Evolutionary conservation across 1,284 basidiomycete species (phyloP).

Genomic region (Leucoagaricus sp.): DNA sequence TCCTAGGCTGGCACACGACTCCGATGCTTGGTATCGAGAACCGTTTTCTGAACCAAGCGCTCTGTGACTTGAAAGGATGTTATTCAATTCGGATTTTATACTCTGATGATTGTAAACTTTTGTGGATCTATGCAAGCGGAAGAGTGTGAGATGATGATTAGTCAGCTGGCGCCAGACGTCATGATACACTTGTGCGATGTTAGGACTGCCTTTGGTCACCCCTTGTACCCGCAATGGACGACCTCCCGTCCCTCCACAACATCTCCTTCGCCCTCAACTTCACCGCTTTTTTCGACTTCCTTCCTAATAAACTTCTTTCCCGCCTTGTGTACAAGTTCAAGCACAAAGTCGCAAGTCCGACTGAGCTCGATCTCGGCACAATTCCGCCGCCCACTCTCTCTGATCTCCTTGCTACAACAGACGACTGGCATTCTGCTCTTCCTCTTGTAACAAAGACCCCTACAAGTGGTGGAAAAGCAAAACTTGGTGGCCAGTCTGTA

Average conservation of each 20-base stretch:
- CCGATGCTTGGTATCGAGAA: no score
- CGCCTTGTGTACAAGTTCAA: constrained; percentile 13
- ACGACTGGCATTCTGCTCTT: constrained; percentile 8
- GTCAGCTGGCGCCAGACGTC: background rate
- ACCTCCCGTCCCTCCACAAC: constrained; percentile 13
- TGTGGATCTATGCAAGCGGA: no score
- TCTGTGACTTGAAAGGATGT: no score
- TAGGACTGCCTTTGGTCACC: background rate
- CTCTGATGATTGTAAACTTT: background rate
- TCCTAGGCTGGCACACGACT: no score
- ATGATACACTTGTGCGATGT: background rate
- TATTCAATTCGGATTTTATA: no score
- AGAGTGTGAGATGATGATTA: background rate
- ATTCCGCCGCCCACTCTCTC: constrained; percentile 13
- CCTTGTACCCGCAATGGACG: constrained; percentile 8
- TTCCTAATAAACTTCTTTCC: constrained; percentile 11
- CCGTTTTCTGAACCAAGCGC: no score
- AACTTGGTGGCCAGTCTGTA: constrained; percentile 19
- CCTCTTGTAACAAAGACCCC: constrained; percentile 10
- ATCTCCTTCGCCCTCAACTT: constrained; percentile 17
- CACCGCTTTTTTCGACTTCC: constrained; percentile 16
- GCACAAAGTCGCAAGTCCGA: background rate
- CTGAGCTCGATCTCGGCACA: constrained; percentile 12
- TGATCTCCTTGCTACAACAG: constrained; percentile 14
- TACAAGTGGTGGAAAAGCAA: constrained; percentile 9